Evolutionary conservation across 805 yeast genomes (phyloP).

Genomic region (Dipodascus albidus): DNA sequence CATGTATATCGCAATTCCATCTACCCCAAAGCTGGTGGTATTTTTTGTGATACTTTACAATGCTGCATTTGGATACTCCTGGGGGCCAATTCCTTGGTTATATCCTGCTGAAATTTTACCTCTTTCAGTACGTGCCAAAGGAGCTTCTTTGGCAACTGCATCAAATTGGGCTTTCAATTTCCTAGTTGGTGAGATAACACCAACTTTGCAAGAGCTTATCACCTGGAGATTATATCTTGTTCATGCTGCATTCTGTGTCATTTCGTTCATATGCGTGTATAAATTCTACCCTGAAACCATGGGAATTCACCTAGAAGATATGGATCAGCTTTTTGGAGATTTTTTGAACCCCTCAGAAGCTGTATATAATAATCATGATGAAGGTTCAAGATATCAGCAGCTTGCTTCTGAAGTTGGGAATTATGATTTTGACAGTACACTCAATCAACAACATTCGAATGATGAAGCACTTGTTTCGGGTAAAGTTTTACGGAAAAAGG

Average conservation of each 20-base stretch:
- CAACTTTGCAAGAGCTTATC: slow-evolving; percentile 64
- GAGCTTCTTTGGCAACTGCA: slow-evolving; percentile 84
- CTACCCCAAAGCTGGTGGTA: slow-evolving; percentile 65
- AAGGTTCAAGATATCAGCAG: not conserved
- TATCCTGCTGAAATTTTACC: slow-evolving; percentile 83
- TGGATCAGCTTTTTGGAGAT: slow-evolving; percentile 84
- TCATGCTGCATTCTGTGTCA: slow-evolving; percentile 66
- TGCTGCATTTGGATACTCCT: slow-evolving; percentile 73
- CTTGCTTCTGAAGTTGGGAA: not conserved
- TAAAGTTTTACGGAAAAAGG: not conserved
- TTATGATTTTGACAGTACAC: not conserved
- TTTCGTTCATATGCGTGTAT: slow-evolving; percentile 63
- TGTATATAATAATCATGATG: not conserved
- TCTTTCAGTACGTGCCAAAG: slow-evolving; percentile 72
- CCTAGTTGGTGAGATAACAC: slow-evolving; percentile 86
- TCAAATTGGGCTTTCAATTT: slow-evolving; percentile 90
- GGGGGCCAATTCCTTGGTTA: slow-evolving; percentile 94
- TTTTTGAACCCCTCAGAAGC: not conserved
- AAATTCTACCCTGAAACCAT: slow-evolving; percentile 80
- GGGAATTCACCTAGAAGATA: slow-evolving; percentile 79
- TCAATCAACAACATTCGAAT: not conserved
- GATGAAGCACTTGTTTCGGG: not conserved
- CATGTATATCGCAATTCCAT: slow-evolving; percentile 35
- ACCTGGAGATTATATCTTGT: slow-evolving; percentile 73
- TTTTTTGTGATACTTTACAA: slow-evolving; percentile 66